phyloP scores from a whole-genome alignment of 805 yeast genomes.

The Candida xyloterini region DNA sequence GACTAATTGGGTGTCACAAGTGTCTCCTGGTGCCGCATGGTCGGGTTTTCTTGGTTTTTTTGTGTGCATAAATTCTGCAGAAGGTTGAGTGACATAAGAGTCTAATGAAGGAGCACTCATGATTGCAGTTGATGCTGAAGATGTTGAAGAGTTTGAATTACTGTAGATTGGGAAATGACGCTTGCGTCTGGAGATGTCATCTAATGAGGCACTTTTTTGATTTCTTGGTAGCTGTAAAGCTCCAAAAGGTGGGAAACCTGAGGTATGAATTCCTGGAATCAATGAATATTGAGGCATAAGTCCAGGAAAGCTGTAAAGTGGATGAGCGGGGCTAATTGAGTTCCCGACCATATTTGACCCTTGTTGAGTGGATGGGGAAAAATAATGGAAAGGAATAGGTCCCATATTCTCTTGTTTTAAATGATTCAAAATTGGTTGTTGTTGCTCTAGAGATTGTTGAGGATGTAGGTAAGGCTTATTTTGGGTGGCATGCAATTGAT shows the following conservation, averaged over 20 bases:
- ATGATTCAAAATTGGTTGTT: constrained; percentile 9
- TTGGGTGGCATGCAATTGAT: constrained; percentile 1
- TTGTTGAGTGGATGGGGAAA: constrained; percentile 1
- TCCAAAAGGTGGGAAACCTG: constrained; percentile 3
- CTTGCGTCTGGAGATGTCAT: constrained; percentile 6
- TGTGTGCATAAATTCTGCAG: constrained; percentile 11
- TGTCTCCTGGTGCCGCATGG: constrained; percentile 33
- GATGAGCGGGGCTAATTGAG: constrained; percentile 7
- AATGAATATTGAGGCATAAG: constrained; percentile 1
- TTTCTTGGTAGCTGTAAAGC: constrained; percentile 6
- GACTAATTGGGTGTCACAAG: constrained; percentile 37
- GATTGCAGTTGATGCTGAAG: constrained; percentile 11
- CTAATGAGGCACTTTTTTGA: constrained; percentile 4
- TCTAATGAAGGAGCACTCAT: constrained; percentile 14
- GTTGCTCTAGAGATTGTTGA: constrained; percentile 1
- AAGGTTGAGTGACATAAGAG: constrained; percentile 5
- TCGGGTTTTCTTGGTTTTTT: constrained; percentile 33
- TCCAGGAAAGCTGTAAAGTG: constrained; percentile 10
- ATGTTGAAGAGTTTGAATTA: constrained; percentile 4
- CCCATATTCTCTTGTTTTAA: constrained; percentile 13
- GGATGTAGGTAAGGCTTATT: neutral
- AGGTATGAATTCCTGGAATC: neutral
- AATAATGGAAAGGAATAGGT: constrained; percentile 5
- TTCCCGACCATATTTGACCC: neutral
- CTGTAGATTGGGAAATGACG: constrained; percentile 9